Evolutionary conservation across 768 basidiomycete genomes (phyloP).

Genomic region (Panaeolus cyanescens): DNA sequence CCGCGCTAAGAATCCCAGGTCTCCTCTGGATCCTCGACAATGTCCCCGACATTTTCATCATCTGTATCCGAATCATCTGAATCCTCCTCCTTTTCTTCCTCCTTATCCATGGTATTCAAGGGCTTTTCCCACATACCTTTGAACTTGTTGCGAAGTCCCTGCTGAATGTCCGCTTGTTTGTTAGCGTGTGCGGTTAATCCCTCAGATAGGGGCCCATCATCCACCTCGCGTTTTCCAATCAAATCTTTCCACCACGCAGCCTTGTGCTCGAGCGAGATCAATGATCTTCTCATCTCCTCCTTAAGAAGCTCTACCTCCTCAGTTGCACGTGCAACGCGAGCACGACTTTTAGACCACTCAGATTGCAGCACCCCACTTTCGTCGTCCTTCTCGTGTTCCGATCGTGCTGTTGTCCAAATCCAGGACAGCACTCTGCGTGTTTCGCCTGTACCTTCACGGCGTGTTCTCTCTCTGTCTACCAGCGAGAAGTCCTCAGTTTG

Average conservation of each 20-base stretch:
- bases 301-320: conserved; percentile 22
- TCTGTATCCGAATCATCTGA: not conserved
- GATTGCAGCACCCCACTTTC: conserved; percentile 6
- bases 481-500: too few relatives aligned
- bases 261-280: conserved; percentile 15
- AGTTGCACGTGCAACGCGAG: conserved; percentile 12
- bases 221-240: not conserved
- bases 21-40: not conserved
- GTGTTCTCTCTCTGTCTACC: too few relatives aligned
- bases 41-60: not conserved
- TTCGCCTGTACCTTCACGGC: conserved; percentile 12
- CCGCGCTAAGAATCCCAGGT: too few relatives aligned
- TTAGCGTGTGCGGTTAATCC: not conserved
- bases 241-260: conserved; percentile 13
- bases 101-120: not conserved
- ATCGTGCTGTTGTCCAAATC: conserved; percentile 11
- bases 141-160: not conserved
- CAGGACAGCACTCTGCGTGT: conserved; percentile 16
- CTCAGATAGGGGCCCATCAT: not conserved
- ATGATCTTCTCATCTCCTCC: conserved; percentile 24
- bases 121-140: not conserved
- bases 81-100: not conserved
- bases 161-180: not conserved
- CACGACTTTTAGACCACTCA: conserved; percentile 14
- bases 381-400: not conserved